Conservation (phyloP, 768 basidiomycete genomes). For the Brasilioporus rufonigricans region DNA sequence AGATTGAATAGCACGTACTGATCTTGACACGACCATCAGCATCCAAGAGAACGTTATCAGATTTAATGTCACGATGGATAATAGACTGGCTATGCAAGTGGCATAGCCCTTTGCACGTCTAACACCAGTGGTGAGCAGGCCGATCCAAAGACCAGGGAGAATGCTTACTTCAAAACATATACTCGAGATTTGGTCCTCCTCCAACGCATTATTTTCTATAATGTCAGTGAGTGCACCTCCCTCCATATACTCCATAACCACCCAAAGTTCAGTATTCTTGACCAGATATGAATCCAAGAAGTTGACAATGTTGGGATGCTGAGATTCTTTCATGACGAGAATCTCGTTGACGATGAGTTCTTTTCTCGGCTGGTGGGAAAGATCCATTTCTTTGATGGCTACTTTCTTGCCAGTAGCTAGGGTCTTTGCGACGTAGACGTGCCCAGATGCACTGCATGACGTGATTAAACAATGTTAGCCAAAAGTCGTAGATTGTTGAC, state of each 20-base stretch:
- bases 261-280: conserved; percentile 88
- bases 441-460: conserved; percentile 80
- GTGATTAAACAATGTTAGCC: conserved; percentile 1
- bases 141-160: background rate
- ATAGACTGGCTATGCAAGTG: conserved; percentile 93
- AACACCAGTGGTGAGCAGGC: conserved; percentile 2
- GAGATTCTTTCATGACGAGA: conserved; percentile 97
- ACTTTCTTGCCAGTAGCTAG: conserved; percentile 76
- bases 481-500: conserved; percentile 30
- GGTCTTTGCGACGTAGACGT: conserved; percentile 96
- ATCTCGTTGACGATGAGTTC: conserved; percentile 98
- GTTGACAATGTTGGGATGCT: conserved; percentile 97
- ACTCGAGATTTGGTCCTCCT: conserved; percentile 92
- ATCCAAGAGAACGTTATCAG: conserved; percentile 93
- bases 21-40: conserved; percentile 94
- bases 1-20: conserved; percentile 54
- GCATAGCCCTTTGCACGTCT: conserved; percentile 95
- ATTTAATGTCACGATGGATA: conserved; percentile 97
- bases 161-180: conserved; percentile 84
- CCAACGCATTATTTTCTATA: conserved; percentile 93
- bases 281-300: conserved; percentile 90
- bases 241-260: conserved; percentile 99
- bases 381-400: conserved; percentile 98
- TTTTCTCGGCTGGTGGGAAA: conserved; percentile 92
- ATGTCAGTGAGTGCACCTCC: conserved; percentile 96